Evolutionary conservation across 306 rosid species (phyloP).

Genomic region (Inga leiocalycina): DNA sequence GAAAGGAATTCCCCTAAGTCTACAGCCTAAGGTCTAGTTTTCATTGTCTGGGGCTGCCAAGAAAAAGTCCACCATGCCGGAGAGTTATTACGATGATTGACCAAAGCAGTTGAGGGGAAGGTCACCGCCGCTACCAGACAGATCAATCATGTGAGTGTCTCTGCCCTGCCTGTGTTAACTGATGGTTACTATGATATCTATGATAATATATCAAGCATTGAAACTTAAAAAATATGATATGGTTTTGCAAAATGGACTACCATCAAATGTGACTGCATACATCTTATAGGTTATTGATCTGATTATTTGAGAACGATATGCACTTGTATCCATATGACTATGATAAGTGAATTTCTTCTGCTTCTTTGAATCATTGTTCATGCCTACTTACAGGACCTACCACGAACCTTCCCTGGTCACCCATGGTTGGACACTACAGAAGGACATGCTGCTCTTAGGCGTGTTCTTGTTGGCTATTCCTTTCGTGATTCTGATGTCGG

Average conservation of each 20-base stretch:
- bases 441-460: constrained; percentile 94
- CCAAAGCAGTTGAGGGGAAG: constrained; percentile 86
- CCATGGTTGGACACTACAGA: constrained; percentile 96
- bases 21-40: constrained; percentile 97
- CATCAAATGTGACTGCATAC: not conserved
- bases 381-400: constrained; percentile 68
- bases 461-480: constrained; percentile 96
- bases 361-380: constrained; percentile 9
- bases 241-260: constrained; percentile 21
- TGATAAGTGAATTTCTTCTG: not conserved
- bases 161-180: not conserved
- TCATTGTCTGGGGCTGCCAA: constrained; percentile 93
- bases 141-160: constrained; percentile 87
- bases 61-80: constrained; percentile 97
- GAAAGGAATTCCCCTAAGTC: constrained; percentile 94
- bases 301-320: constrained; percentile 19
- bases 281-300: constrained; percentile 11
- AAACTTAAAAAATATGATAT: constrained; percentile 11
- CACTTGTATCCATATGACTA: not conserved
- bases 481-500: constrained; percentile 99
- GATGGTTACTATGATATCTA: not conserved
- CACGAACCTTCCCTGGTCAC: constrained; percentile 97
- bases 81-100: constrained; percentile 91
- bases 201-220: not conserved
- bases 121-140: constrained; percentile 96